Conservation (phyloP, 495 filamentous ascomycete species). For the Trypethelium eluteriae region DNA sequence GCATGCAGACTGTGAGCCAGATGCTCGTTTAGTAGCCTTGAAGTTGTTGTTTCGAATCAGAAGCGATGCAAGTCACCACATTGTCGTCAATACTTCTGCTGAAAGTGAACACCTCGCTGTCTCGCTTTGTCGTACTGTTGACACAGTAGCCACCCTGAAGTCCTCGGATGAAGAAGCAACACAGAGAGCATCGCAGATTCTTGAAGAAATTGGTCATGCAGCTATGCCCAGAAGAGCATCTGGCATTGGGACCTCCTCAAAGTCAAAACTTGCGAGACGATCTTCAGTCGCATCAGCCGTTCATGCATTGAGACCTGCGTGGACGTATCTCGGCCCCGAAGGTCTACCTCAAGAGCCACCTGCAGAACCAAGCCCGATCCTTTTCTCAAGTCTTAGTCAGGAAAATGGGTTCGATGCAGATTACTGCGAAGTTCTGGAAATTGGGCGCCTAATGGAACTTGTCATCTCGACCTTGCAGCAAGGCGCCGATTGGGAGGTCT, state of each 20-base stretch:
- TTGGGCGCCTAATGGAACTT: conserved; percentile 67
- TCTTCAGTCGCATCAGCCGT: conserved; percentile 33
- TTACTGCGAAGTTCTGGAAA: conserved; percentile 45
- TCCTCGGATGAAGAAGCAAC: conserved; percentile 14
- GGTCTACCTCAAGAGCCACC: conserved; percentile 44
- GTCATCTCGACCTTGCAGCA: conserved; percentile 66
- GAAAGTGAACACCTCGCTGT: conserved; percentile 67
- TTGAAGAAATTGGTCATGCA: conserved; percentile 15
- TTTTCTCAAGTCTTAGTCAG: conserved; percentile 28
- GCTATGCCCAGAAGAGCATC: conserved; percentile 20
- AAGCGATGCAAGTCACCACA: conserved; percentile 64
- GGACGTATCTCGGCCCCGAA: conserved; percentile 47
- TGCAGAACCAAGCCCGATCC: conserved; percentile 28
- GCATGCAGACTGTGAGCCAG: conserved; percentile 46
- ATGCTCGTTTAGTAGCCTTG: conserved; percentile 71
- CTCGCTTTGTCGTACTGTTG: conserved; percentile 59
- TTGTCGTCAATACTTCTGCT: conserved; percentile 56
- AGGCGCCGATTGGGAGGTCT: conserved; percentile 85
- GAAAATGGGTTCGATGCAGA: conserved; percentile 25
- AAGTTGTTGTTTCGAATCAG: conserved; percentile 79
- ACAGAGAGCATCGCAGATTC: conserved; percentile 22
- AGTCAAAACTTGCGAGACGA: conserved; percentile 21
- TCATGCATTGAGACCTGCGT: conserved; percentile 38
- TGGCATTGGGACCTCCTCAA: conserved; percentile 16
- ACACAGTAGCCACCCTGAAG: conserved; percentile 29